Base-by-base conservation (phyloP, 2,329 filamentous ascomycete species). In the Paramyrothecium roridum region DNA sequence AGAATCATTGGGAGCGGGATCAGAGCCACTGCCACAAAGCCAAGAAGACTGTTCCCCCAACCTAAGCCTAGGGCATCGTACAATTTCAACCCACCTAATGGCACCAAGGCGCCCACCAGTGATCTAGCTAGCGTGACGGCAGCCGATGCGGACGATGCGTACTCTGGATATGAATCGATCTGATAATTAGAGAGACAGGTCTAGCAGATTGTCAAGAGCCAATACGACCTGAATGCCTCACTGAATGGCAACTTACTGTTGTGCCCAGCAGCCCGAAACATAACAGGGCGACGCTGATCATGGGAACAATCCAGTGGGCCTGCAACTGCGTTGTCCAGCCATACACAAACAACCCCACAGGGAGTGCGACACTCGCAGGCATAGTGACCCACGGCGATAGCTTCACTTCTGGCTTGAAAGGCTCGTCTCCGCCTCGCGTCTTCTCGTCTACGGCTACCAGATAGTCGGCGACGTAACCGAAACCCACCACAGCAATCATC, bases 31-130 rank as follows among this genome's bases (percentile, higher is more conserved):
- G 45, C 48, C 17, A 53, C 11, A n/a, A 53, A 53, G 17, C 19
- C 52, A 20, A 53, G 16, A 22, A 53, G 40, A 40, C 52, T 53
- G 43, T 53, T 53, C 48, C 52, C 52, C 52, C 52, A 53, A 34
- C 52, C 52, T 20, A 53, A 47, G 16, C 52, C 52, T 6, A 53
- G 52, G 11, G 52, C 52, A n/a, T 53, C 46, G 21, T 53, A 53
- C 52, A 53, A 48, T 43, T 53, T 43, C 22, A 53, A 34, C 17
- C 52, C 52, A 37, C 40, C 52, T 12, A 53, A 19, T 3, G 52
- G 52, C 19, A 53, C 87, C 67, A 90, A 89, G 0, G 79, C 83
- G 1, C 82, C 84, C 33, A 85, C 87, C 61, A 89, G 86, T 8
- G 82, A 86, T 55, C 59, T 55, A 19, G 59, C 46, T 23, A 61